These are phyloP conservation scores for Diplodia corticola DNA, from an alignment of 2,329 filamentous ascomycete genomes.

Conservation along the genomic window DNA sequence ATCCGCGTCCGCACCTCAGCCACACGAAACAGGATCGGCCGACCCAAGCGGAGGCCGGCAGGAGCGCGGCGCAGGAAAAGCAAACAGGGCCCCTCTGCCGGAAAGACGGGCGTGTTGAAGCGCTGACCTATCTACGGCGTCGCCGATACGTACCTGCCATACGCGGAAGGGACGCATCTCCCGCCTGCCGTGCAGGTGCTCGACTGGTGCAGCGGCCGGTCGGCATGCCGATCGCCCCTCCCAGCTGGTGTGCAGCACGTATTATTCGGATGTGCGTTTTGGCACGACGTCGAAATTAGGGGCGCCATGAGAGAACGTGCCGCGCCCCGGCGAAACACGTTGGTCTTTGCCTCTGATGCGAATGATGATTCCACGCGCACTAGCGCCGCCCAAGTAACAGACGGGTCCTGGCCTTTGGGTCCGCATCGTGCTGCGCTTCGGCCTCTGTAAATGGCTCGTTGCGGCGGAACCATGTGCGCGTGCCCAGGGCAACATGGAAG, in stretches of 20 bases:
- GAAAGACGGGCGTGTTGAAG: too few species aligned
- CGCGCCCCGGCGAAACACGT: not conserved
- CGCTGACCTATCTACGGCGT: not conserved
- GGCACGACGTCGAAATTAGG: constrained; percentile 18
- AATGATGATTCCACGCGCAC: not conserved
- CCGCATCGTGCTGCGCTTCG: too few species aligned
- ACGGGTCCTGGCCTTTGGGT: not conserved
- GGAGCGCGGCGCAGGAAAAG: not conserved
- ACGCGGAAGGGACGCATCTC: not conserved
- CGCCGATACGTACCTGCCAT: constrained; percentile 15
- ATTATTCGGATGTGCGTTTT: constrained; percentile 2
- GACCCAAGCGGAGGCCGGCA: not conserved
- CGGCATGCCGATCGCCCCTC: not conserved
- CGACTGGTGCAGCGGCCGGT: not conserved
- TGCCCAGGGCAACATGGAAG: not conserved
- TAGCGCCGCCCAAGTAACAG: not conserved
- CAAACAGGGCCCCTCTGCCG: too few species aligned
- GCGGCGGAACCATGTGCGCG: not conserved
- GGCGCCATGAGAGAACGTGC: constrained; percentile 3
- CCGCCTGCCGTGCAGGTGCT: not conserved
- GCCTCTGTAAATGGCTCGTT: too few species aligned
- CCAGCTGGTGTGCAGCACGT: not conserved
- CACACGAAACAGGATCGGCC: constrained; percentile 16
- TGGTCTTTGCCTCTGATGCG: constrained; percentile 2
- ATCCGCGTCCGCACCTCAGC: not conserved